Conservation (phyloP, 1,284 basidiomycete genomes). For the Naganishia cerealis region DNA sequence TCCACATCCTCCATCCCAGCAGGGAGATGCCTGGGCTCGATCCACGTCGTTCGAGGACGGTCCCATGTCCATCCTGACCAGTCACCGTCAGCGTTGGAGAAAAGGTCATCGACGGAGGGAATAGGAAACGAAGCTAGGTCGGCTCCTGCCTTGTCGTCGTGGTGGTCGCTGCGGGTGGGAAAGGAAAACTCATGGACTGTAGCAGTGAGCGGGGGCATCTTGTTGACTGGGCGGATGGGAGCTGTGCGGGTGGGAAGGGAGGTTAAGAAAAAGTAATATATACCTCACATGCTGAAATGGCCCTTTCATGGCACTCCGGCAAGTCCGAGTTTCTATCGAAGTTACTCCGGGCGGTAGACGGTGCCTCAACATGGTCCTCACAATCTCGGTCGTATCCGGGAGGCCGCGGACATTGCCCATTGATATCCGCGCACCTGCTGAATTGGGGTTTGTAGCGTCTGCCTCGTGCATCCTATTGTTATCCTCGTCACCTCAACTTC, state of each 20-base stretch:
- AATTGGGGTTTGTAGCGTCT: too few species aligned
- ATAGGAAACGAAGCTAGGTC: constrained; percentile 3
- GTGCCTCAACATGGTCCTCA: constrained; percentile 1
- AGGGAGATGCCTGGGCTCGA: constrained; percentile 30
- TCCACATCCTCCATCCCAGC: constrained; percentile 28
- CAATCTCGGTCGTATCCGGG: neutral
- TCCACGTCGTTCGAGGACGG: constrained; percentile 36
- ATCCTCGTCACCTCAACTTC: neutral
- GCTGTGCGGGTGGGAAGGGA: neutral
- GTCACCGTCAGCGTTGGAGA: neutral
- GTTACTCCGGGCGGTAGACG: constrained; percentile 1
- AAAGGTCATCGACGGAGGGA: neutral
- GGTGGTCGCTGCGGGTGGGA: neutral
- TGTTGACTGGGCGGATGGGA: neutral
- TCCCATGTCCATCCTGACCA: constrained; percentile 28
- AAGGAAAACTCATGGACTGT: constrained; percentile 3
- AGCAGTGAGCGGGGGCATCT: neutral
- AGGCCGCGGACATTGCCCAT: neutral
- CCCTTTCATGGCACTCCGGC: too few species aligned
- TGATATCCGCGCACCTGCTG: neutral
- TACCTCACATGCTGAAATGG: too few species aligned
- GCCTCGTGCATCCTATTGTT: neutral
- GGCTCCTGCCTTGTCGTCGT: neutral
- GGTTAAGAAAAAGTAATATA: neutral
- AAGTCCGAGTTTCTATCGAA: constrained; percentile 5